phyloP scores from a whole-genome alignment of 1,284 basidiomycete species.

The Thelephora terrestris region DNA sequence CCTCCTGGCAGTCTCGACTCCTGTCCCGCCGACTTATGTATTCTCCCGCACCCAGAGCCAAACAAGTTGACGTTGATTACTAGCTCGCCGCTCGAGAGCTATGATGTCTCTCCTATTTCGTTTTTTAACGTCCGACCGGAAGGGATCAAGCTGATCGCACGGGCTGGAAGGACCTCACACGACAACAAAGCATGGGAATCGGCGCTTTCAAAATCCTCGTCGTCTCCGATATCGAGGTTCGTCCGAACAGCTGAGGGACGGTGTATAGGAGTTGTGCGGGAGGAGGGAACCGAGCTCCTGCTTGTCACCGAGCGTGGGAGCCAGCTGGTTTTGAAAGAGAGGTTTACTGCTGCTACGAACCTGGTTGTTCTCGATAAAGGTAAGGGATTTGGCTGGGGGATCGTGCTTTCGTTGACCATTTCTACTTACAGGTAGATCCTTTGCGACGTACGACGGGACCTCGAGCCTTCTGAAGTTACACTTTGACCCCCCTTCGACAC shows the following conservation, averaged over 20 bases:
- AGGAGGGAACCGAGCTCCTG: conserved; percentile 49
- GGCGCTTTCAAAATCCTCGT: too few relatives aligned
- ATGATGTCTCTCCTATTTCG: conserved; percentile 40
- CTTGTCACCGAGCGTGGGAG: conserved; percentile 32
- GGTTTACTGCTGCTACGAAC: conserved; percentile 33
- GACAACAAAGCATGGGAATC: conserved; percentile 30
- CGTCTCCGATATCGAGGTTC: conserved; percentile 42
- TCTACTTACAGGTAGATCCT: conserved; percentile 20
- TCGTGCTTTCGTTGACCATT: background rate
- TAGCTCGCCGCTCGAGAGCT: conserved; percentile 48
- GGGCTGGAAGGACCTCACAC: conserved; percentile 24
- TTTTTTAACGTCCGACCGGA: conserved; percentile 52
- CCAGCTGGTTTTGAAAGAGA: conserved; percentile 36
- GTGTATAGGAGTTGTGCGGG: conserved; percentile 56
- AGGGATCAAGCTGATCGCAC: conserved; percentile 31
- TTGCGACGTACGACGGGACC: conserved; percentile 38
- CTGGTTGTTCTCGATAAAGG: conserved; percentile 61
- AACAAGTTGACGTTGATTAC: conserved; percentile 44
- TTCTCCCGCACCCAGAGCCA: conserved; percentile 37
- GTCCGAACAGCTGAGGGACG: conserved; percentile 68
- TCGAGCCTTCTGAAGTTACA: conserved; percentile 38
- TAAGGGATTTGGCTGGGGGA: conserved; percentile 4
- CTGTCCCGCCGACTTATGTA: conserved; percentile 39
- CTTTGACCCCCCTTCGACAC: conserved; percentile 31
- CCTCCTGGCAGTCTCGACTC: conserved; percentile 36